Evolutionary conservation across 768 basidiomycete genomes (phyloP).

Genomic region (Tephrocybe sp.): DNA sequence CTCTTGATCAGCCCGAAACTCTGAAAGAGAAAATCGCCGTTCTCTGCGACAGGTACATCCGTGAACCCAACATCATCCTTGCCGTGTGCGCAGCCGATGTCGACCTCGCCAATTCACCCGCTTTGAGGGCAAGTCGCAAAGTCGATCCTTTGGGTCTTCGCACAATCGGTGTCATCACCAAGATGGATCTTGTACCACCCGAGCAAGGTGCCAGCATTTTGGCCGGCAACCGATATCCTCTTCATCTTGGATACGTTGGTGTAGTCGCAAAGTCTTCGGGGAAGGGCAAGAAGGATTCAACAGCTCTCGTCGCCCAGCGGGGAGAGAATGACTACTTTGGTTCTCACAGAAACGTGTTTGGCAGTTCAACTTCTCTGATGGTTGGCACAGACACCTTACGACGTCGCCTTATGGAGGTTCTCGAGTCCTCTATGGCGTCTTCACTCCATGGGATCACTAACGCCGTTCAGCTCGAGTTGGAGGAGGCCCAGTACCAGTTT

Average conservation of each 20-base stretch:
- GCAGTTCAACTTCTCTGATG: conserved; percentile 65
- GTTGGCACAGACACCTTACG: conserved; percentile 91
- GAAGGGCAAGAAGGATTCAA: conserved; percentile 50
- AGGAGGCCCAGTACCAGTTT: conserved; percentile 98
- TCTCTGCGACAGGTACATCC: conserved; percentile 95
- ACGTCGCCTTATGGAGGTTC: conserved; percentile 90
- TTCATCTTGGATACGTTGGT: conserved; percentile 96
- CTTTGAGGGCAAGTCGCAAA: conserved; percentile 86
- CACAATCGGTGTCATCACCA: conserved; percentile 97
- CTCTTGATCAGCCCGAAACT: conserved; percentile 92
- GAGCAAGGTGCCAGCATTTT: conserved; percentile 81
- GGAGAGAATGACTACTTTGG: conserved; percentile 71
- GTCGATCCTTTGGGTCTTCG: conserved; percentile 94
- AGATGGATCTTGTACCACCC: conserved; percentile 95
- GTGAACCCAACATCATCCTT: conserved; percentile 99
- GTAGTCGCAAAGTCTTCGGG: conserved; percentile 84
- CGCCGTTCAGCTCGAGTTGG: conserved; percentile 94
- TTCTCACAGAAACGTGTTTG: conserved; percentile 59
- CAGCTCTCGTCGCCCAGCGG: conserved; percentile 46
- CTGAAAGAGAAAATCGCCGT: conserved; percentile 89
- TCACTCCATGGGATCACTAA: conserved; percentile 96
- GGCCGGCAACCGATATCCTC: conserved; percentile 89
- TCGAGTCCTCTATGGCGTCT: conserved; percentile 96
- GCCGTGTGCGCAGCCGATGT: conserved; percentile 99
- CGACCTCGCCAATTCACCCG: conserved; percentile 97